These are phyloP conservation scores for Metschnikowia koreensis DNA, from an alignment of 805 yeast species.

Conservation along the genomic window DNA sequence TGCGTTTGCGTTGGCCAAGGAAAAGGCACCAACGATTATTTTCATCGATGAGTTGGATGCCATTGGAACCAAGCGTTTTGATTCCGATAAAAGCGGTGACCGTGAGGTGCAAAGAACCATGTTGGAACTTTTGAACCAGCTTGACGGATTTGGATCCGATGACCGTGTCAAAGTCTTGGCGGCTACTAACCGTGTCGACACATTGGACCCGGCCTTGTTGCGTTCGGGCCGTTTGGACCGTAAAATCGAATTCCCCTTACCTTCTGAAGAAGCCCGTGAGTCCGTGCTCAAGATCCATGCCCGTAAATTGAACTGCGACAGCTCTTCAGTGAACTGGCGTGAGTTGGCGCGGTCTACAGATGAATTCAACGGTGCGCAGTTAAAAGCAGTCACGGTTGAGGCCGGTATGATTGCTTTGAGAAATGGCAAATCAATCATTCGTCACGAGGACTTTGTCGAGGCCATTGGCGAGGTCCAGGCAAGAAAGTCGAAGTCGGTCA, in stretches of 20 bases:
- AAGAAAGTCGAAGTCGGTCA: slow-evolving; percentile 90
- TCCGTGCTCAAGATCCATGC: slow-evolving; percentile 96
- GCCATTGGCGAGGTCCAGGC: slow-evolving; percentile 99
- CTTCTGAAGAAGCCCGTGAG: slow-evolving; percentile 96
- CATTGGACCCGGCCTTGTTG: slow-evolving; percentile 24
- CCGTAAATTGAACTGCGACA: slow-evolving; percentile 90
- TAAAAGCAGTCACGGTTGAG: slow-evolving; percentile 98
- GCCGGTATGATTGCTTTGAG: slow-evolving; percentile 99
- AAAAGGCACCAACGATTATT: slow-evolving; percentile 23
- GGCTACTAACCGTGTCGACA: slow-evolving; percentile 22
- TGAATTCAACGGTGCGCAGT: slow-evolving; percentile 98
- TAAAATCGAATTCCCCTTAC: slow-evolving; percentile 82
- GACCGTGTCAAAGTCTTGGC: slow-evolving; percentile 45
- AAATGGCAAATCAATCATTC: slow-evolving; percentile 85
- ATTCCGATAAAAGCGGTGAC: slow-evolving; percentile 22
- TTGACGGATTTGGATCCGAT: slow-evolving; percentile 22
- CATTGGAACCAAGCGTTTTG: slow-evolving; percentile 23
- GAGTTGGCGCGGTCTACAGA: slow-evolving; percentile 97
- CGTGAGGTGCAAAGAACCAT: slow-evolving; percentile 24
- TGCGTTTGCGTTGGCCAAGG: slow-evolving; percentile 23
- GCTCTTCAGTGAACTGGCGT: slow-evolving; percentile 89
- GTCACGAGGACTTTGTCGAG: slow-evolving; percentile 97
- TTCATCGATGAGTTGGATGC: slow-evolving; percentile 24
- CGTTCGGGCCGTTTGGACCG: slow-evolving; percentile 24
- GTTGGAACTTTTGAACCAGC: slow-evolving; percentile 24